Conservation (phyloP, 2,329 filamentous ascomycete species). For the Trichoderma sp. region DNA sequence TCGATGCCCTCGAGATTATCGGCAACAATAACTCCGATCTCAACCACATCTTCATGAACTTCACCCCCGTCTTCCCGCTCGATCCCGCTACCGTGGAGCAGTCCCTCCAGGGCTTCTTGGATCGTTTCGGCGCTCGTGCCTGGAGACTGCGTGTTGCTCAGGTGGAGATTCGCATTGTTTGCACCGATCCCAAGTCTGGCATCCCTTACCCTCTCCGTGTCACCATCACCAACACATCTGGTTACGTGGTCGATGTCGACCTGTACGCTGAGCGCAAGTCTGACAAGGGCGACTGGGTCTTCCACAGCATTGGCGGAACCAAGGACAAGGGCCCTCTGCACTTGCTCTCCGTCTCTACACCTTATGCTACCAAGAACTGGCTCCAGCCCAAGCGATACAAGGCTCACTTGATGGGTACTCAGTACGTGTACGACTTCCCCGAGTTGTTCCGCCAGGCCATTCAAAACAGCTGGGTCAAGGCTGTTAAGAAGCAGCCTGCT, state of each 20-base stretch:
- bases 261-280: slow-evolving; percentile 97
- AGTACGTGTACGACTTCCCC: slow-evolving; percentile 99
- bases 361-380: slow-evolving; percentile 97
- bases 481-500: slow-evolving; percentile 67
- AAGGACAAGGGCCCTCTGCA: slow-evolving; percentile 96
- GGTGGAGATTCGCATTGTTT: slow-evolving; percentile 97
- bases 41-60: slow-evolving; percentile 99
- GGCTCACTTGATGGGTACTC: slow-evolving; percentile 97
- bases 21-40: slow-evolving; percentile 99
- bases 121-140: slow-evolving; percentile 89
- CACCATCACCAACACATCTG: slow-evolving; percentile 96
- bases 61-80: slow-evolving; percentile 93
- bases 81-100: slow-evolving; percentile 86
- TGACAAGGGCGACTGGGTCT: slow-evolving; percentile 96
- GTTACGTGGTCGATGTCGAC: slow-evolving; percentile 96
- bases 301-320: slow-evolving; percentile 94
- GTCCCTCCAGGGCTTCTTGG: slow-evolving; percentile 89
- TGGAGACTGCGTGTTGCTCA: slow-evolving; percentile 96
- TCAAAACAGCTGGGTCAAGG: slow-evolving; percentile 87
- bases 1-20: slow-evolving; percentile 96
- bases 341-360: slow-evolving; percentile 81
- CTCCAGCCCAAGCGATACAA: slow-evolving; percentile 99
- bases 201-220: slow-evolving; percentile 89
- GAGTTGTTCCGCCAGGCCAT: slow-evolving; percentile 98
- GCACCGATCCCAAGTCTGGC: slow-evolving; percentile 82